A percentile compares a stretch with the other conserved stretches of the same genome.
These are phyloP conservation scores for Trypanosoma caninum DNA, from an alignment of 208 protist species.

Conservation along the genomic window DNA sequence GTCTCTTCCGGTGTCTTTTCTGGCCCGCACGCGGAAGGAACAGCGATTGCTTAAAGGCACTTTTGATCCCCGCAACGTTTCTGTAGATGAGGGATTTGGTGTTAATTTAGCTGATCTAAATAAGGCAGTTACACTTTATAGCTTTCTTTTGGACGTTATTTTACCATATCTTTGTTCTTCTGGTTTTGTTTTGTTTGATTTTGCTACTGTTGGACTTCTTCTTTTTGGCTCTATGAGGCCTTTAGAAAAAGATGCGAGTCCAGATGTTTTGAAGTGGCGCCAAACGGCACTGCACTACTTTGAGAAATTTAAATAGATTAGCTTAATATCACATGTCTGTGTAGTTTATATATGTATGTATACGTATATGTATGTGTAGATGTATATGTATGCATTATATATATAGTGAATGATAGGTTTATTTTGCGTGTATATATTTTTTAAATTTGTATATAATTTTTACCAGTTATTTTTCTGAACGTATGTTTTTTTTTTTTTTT, in stretches of 20 bases:
- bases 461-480: constrained; percentile 5
- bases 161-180: constrained; percentile 45
- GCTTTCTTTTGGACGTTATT: constrained; percentile 60
- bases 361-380: neutral
- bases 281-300: constrained; percentile 50
- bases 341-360: constrained; percentile 7
- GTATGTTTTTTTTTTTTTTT: constrained; percentile 18
- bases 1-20: neutral
- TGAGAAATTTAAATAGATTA: constrained; percentile 22
- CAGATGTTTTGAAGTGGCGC: constrained; percentile 37
- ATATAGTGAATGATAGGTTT: neutral
- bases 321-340: neutral
- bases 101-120: neutral
- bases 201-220: constrained; percentile 52
- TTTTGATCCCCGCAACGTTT: neutral
- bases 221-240: constrained; percentile 46
- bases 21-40: constrained; percentile 3
- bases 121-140: constrained; percentile 31
- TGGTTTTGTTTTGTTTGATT: constrained; percentile 50
- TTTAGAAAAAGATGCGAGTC: constrained; percentile 5
- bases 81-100: neutral
- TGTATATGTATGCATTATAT: neutral
- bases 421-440: constrained; percentile 6
- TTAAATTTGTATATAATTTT: neutral
- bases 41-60: constrained; percentile 1